Evolutionary conservation across 78 protist genomes (phyloP).

Genomic region (Isochrysis galbana): DNA sequence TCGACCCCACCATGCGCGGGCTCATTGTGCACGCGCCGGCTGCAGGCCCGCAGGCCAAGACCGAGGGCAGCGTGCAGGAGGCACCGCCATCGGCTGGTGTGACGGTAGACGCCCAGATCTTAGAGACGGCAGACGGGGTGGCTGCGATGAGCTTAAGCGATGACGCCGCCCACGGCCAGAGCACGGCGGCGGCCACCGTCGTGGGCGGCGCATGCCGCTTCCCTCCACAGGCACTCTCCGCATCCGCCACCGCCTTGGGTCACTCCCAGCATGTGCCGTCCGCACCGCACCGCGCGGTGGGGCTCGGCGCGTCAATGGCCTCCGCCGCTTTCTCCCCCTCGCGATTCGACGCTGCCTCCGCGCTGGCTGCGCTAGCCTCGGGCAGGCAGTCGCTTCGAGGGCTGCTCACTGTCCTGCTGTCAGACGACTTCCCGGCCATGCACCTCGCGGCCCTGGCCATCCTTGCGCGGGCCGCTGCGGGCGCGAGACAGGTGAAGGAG

Average conservation of each 20-base stretch:
- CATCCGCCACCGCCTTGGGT: background rate
- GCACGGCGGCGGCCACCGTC: background rate
- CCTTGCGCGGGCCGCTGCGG: background rate
- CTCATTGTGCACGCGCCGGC: background rate
- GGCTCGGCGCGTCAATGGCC: background rate
- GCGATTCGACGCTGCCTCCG: background rate
- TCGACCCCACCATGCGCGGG: background rate
- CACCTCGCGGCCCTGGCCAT: background rate
- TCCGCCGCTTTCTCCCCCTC: background rate
- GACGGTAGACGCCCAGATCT: too few species aligned
- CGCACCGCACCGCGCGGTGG: background rate
- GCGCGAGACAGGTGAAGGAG: background rate
- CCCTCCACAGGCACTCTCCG: background rate
- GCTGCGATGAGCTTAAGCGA: background rate
- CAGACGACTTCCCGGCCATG: background rate
- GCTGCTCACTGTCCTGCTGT: background rate
- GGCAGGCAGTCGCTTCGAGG: background rate
- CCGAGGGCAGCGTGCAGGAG: too few species aligned
- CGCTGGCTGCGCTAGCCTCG: background rate
- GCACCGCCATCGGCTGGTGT: too few species aligned
- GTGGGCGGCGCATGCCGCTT: background rate
- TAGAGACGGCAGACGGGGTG: background rate
- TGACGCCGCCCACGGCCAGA: background rate
- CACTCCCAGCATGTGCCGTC: background rate
- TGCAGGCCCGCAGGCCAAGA: too few species aligned